phyloP scores from a whole-genome alignment of 2,329 filamentous ascomycete species.

The Proliferodiscus dingleyae region DNA sequence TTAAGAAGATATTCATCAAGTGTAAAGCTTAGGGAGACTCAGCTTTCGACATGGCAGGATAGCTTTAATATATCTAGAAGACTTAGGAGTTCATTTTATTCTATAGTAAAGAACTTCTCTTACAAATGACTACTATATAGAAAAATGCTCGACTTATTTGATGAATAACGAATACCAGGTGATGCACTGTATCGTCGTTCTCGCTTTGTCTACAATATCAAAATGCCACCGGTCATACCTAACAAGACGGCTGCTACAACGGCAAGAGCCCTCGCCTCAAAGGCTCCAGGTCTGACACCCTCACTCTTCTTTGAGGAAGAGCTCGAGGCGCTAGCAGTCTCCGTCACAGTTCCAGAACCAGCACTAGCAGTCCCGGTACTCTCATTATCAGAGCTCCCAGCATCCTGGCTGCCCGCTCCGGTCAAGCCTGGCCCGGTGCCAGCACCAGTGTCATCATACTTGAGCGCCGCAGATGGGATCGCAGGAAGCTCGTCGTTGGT shows the following conservation, averaged over 20 bases:
- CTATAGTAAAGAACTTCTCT: too few species aligned
- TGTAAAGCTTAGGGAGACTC: too few species aligned
- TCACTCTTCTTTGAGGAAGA: slow-evolving; percentile 6
- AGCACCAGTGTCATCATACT: slow-evolving; percentile 44
- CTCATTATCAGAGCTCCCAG: slow-evolving; percentile 14
- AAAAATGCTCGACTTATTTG: too few species aligned
- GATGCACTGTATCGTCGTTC: too few species aligned
- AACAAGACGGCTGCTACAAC: not conserved
- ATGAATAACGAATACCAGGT: too few species aligned
- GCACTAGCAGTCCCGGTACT: slow-evolving; percentile 26
- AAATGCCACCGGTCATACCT: not conserved
- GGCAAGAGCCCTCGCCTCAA: not conserved
- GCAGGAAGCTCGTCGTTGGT: slow-evolving; percentile 41
- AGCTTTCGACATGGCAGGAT: too few species aligned
- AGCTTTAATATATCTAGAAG: too few species aligned
- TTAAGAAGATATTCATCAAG: too few species aligned
- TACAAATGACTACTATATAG: too few species aligned
- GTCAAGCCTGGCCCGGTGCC: slow-evolving; percentile 40
- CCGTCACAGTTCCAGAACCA: slow-evolving; percentile 23
- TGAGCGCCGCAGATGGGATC: slow-evolving; percentile 38
- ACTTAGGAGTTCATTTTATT: too few species aligned
- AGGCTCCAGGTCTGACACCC: not conserved
- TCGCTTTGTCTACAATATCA: slow-evolving; percentile 2
- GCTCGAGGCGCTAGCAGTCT: slow-evolving; percentile 9
- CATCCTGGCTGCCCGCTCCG: slow-evolving; percentile 28